Evolutionary conservation across 495 filamentous ascomycete genomes (phyloP), one percentile per base, ranked within the genome.

Genomic region (Penicillium turbatum): DNA sequence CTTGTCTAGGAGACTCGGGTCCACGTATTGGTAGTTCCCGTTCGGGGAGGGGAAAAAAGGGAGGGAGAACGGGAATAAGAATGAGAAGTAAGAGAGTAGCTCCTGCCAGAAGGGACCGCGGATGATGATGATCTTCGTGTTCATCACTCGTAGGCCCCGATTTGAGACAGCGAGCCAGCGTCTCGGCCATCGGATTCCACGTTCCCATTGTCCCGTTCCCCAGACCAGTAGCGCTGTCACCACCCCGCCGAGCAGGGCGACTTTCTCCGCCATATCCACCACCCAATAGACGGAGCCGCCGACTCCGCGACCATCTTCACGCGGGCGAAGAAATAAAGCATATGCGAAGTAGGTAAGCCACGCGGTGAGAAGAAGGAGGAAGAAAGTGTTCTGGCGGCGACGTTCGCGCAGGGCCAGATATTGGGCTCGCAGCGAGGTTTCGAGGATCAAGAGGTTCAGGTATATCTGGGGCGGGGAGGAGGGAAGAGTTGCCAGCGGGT

Each of bases 381-480:
- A 95, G 72, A 96, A 95, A n/a, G 90, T 93, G 66, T 97, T 91
- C 61, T 96, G 90, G 5, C 93, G 85, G 32, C 92, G 82, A 38
- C 95, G 87, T 42, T 90, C 86, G 19, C 90, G 89, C 41, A 97
- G 79, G 49, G 88, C 84, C 46, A 99, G 81, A 69, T 95, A 97
- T 63, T 99, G 93, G 16, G 87, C 84, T 38, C 93, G 91, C 21
- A 99, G 78, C 12, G 90, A 95, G 43, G 90, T 90, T 70, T 99
- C 93, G 65, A 99, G 86, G 61, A 99, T 92, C 47, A 99, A 78
- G 34, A 99, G 87, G 68, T 99, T 99, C 60, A 97, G 82, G 74
- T 97, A 99, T 62, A 97, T 96, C 73, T 97, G 95, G n/a, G 89
- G 89, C 66, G 88, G 92, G 27, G 92, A 90, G 55, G 87, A 92